Percentiles rank a stretch among this genome's conserved stretches.
These are phyloP conservation scores for Vitis rupestris DNA, from an alignment of 164 flowering plant species.

Conservation along the genomic window DNA sequence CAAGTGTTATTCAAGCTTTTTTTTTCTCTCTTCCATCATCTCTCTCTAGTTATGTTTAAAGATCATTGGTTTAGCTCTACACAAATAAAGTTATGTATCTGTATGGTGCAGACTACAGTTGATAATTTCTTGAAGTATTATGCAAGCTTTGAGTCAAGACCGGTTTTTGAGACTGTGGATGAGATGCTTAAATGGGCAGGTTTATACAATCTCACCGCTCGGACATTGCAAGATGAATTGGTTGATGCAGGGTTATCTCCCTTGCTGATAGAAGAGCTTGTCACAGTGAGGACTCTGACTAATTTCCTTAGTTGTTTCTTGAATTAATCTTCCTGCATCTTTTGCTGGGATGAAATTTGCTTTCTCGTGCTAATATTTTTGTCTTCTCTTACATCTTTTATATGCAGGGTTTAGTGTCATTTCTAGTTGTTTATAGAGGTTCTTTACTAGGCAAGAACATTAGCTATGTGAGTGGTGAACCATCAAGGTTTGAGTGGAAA, in stretches of 20 bases:
- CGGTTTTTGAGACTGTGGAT: conserved; percentile 76
- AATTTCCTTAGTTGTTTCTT: neutral
- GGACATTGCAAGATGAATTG: conserved; percentile 64
- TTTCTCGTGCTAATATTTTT: too few relatives aligned
- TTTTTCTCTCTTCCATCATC: neutral
- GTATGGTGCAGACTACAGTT: conserved; percentile 45
- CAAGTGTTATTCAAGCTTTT: neutral
- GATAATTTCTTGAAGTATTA: conserved; percentile 67
- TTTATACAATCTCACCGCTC: conserved; percentile 59
- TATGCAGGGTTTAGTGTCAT: too few relatives aligned
- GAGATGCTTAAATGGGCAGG: conserved; percentile 91
- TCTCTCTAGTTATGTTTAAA: neutral
- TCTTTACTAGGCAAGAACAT: too few relatives aligned
- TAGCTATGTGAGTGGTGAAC: too few relatives aligned
- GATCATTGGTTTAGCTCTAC: too few relatives aligned
- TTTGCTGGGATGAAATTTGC: too few relatives aligned
- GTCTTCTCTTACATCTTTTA: too few relatives aligned
- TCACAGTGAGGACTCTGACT: conserved; percentile 56
- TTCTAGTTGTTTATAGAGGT: too few relatives aligned
- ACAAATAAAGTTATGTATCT: neutral
- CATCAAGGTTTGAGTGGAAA: too few relatives aligned
- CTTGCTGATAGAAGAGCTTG: conserved; percentile 67
- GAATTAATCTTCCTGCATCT: neutral
- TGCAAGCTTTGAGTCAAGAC: conserved; percentile 51
- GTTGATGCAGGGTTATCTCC: conserved; percentile 56